Conservation (phyloP, 23 red algal genomes). For the Gracilariopsis chorda region DNA sequence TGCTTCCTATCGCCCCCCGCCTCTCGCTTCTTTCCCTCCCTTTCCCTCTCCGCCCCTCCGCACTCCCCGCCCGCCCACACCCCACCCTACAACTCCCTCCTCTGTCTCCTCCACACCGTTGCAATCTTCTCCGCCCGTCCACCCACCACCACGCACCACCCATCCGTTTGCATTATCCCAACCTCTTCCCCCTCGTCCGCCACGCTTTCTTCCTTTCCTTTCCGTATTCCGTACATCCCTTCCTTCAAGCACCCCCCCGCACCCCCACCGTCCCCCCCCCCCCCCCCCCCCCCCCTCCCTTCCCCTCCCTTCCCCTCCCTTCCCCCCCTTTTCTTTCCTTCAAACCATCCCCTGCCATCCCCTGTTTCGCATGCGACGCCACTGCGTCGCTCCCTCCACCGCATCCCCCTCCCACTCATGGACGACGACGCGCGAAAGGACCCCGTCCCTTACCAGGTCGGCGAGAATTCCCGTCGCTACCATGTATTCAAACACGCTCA, state of each 20-base stretch:
- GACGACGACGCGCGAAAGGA: conserved; percentile 79
- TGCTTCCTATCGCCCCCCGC: background rate
- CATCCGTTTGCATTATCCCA: background rate
- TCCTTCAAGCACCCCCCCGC: background rate
- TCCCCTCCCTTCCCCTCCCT: background rate
- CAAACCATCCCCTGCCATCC: background rate
- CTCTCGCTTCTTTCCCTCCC: background rate
- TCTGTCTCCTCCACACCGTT: too few species aligned
- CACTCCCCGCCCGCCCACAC: background rate
- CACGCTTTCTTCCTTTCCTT: background rate
- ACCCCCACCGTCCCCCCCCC: background rate
- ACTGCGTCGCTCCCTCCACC: background rate
- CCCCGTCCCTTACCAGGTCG: conserved; percentile 72
- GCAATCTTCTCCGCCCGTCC: background rate
- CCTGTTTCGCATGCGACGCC: background rate
- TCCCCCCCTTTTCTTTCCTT: background rate
- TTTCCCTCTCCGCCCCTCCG: background rate
- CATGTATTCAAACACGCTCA: conserved; percentile 61
- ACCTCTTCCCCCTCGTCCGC: background rate
- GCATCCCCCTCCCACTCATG: background rate
- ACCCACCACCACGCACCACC: background rate
- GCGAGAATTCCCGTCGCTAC: conserved; percentile 65
- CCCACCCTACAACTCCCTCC: background rate
- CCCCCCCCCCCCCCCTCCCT: background rate
- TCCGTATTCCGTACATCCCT: background rate